Evolutionary conservation across 2,329 filamentous ascomycete genomes (phyloP).

Genomic region (Aureobasidium vineae): DNA sequence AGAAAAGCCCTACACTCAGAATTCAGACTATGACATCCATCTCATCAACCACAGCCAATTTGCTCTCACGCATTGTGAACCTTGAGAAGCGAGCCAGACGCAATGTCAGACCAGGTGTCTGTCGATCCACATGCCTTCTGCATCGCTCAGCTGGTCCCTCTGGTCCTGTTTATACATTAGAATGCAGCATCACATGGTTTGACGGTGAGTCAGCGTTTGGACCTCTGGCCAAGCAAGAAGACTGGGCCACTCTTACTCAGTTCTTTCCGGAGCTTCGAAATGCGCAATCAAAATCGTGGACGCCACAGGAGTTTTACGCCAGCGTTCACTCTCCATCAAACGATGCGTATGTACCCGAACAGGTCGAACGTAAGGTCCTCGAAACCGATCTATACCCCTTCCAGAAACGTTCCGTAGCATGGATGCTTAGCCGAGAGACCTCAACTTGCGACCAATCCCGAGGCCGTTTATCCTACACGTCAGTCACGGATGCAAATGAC

Average conservation of each 20-base stretch:
- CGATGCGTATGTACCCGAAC: conserved; percentile 32
- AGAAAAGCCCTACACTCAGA: not conserved
- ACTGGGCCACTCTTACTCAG: conserved; percentile 26
- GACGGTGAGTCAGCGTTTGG: conserved; percentile 37
- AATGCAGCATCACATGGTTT: conserved; percentile 34
- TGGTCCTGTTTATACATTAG: conserved; percentile 14
- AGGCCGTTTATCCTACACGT: conserved; percentile 44
- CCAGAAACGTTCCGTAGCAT: conserved; percentile 67
- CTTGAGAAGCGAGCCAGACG: conserved; percentile 22
- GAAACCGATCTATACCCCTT: conserved; percentile 62
- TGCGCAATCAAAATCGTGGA: conserved; percentile 39
- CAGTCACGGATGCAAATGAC: conserved; percentile 49
- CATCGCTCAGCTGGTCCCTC: conserved; percentile 5
- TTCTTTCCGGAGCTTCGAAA: conserved; percentile 31
- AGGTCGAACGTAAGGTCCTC: conserved; percentile 31
- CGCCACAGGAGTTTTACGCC: conserved; percentile 64
- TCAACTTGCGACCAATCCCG: not conserved
- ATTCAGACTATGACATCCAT: not conserved
- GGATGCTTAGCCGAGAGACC: conserved; percentile 64
- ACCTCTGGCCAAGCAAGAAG: conserved; percentile 30
- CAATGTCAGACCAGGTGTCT: conserved; percentile 6
- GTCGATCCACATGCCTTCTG: conserved; percentile 11
- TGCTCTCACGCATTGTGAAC: conserved; percentile 8
- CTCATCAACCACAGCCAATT: not conserved
- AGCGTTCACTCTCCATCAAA: conserved; percentile 61